Evolutionary conservation across 257 asterid genomes (phyloP).

Genomic region (Dorcoceras hygrometricum): DNA sequence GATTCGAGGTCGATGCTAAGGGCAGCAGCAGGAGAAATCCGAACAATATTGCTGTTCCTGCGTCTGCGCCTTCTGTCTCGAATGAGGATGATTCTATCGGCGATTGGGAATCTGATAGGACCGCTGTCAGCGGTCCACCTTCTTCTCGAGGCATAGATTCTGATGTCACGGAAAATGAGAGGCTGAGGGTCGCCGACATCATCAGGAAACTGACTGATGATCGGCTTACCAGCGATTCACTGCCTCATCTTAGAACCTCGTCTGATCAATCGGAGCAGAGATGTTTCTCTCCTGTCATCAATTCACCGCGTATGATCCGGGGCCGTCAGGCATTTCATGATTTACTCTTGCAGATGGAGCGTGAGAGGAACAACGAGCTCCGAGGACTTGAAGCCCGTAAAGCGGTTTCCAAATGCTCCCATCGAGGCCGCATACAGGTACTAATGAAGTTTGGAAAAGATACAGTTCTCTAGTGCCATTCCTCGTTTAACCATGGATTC

Average conservation of each 20-base stretch:
- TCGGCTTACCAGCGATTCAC: slow-evolving; percentile 27
- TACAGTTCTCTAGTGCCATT: background rate
- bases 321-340: slow-evolving; percentile 75
- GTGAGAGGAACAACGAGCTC: slow-evolving; percentile 59
- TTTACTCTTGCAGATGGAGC: slow-evolving; percentile 53
- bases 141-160: slow-evolving; percentile 47
- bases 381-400: slow-evolving; percentile 42
- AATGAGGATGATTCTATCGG: slow-evolving; percentile 39
- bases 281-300: slow-evolving; percentile 30
- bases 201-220: slow-evolving; percentile 51
- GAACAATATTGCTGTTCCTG: slow-evolving; percentile 3
- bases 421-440: slow-evolving; percentile 86
- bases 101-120: slow-evolving; percentile 60
- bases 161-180: slow-evolving; percentile 62
- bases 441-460: background rate
- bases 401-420: slow-evolving; percentile 66
- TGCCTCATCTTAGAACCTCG: slow-evolving; percentile 42
- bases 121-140: slow-evolving; percentile 34
- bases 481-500: background rate
- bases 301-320: slow-evolving; percentile 55
- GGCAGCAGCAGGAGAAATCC: slow-evolving; percentile 22
- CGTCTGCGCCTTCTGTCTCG: slow-evolving; percentile 20
- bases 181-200: slow-evolving; percentile 67
- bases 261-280: slow-evolving; percentile 39
- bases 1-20: slow-evolving; percentile 50